phyloP scores from a whole-genome alignment of 2,329 filamentous ascomycete genomes.

The Pseudogymnoascus sp. region DNA sequence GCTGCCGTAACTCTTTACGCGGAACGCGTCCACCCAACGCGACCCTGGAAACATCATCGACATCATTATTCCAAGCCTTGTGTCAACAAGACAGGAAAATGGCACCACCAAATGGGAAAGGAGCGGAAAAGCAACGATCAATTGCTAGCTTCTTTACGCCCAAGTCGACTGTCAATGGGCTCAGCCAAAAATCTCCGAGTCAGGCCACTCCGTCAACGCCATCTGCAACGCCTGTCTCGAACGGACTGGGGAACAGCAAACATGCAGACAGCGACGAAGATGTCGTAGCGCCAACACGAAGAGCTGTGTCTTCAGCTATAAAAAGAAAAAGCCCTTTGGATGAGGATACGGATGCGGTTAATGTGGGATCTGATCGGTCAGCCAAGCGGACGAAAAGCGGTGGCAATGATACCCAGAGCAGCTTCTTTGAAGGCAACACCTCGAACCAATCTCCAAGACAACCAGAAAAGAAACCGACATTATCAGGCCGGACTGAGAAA shows the following conservation, averaged over 20 bases:
- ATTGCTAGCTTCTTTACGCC: conserved; percentile 80
- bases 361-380: conserved; percentile 29
- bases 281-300: conserved; percentile 15
- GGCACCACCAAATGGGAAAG: conserved; percentile 19
- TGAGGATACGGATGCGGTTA: conserved; percentile 39
- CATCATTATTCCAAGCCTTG: not conserved
- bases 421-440: conserved; percentile 34
- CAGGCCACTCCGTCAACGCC: conserved; percentile 30
- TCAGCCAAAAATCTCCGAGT: conserved; percentile 23
- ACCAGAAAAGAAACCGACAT: conserved; percentile 17
- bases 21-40: conserved; percentile 15
- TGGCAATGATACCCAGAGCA: conserved; percentile 33
- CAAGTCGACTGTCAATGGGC: conserved; percentile 42
- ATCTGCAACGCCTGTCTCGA: conserved; percentile 15
- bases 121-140: conserved; percentile 57
- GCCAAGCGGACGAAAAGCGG: conserved; percentile 39
- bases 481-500: conserved; percentile 39
- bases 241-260: conserved; percentile 17
- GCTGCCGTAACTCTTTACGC: conserved; percentile 9
- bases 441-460: conserved; percentile 23
- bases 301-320: conserved; percentile 17
- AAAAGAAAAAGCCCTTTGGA: conserved; percentile 45
- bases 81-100: conserved; percentile 15
- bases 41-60: not conserved
- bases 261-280: conserved; percentile 25